phyloP scores from a whole-genome alignment of 768 basidiomycete genomes.

The Tricholoma bakamatsutake region DNA sequence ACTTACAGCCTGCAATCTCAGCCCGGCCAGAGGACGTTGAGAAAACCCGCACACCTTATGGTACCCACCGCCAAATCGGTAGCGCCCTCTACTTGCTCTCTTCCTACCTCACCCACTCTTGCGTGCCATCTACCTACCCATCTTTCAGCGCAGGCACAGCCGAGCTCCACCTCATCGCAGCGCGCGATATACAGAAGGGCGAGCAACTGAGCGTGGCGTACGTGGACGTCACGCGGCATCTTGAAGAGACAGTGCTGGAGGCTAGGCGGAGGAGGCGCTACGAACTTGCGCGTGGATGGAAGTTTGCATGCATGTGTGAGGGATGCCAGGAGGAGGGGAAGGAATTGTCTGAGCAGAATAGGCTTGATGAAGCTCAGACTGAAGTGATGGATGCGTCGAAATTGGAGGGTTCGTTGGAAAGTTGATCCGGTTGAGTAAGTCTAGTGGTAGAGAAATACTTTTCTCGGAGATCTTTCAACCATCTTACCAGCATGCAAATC shows the following conservation, averaged over 20 bases:
- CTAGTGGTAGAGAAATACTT: constrained; percentile 5
- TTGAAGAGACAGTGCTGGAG: constrained; percentile 46
- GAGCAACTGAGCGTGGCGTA: constrained; percentile 74
- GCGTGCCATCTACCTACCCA: constrained; percentile 60
- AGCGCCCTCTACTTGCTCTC: constrained; percentile 72
- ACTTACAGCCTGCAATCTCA: constrained; percentile 41
- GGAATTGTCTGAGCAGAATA: constrained; percentile 27
- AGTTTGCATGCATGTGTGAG: constrained; percentile 68
- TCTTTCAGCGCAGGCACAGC: constrained; percentile 62
- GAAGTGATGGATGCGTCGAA: constrained; percentile 47
- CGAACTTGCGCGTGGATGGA: constrained; percentile 79
- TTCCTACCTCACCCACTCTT: constrained; percentile 74
- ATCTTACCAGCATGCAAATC: neutral
- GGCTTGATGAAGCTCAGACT: constrained; percentile 23
- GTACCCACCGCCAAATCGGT: constrained; percentile 72
- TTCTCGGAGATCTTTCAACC: neutral
- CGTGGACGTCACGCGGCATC: constrained; percentile 58
- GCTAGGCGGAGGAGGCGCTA: constrained; percentile 60
- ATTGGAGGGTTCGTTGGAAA: constrained; percentile 29
- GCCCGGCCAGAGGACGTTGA: constrained; percentile 67
- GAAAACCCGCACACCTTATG: constrained; percentile 69
- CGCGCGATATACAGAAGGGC: constrained; percentile 60
- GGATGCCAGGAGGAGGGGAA: constrained; percentile 55
- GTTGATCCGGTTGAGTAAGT: constrained; percentile 13
- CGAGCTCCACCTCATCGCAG: constrained; percentile 66